These are phyloP conservation scores for Saccharomycopsis javanensis DNA, from an alignment of 805 yeast genomes.

Conservation along the genomic window DNA sequence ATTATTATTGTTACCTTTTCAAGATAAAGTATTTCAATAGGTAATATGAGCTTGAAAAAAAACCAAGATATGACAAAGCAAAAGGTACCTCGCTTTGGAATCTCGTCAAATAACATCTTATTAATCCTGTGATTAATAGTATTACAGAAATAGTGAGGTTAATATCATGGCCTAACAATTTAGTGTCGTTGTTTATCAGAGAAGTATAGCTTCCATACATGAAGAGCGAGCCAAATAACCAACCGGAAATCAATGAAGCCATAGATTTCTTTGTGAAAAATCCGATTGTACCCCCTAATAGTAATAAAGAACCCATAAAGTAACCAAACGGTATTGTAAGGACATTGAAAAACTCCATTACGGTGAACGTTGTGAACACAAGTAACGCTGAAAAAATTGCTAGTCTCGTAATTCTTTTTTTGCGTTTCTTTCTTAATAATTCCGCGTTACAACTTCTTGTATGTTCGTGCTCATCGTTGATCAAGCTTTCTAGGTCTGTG, in stretches of 20 bases:
- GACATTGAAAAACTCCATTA: constrained; percentile 7
- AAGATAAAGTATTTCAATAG: neutral
- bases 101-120: constrained; percentile 7
- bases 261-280: constrained; percentile 3
- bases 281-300: constrained; percentile 9
- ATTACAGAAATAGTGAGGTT: constrained; percentile 5
- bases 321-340: constrained; percentile 10
- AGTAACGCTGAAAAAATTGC: neutral
- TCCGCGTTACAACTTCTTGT: constrained; percentile 6
- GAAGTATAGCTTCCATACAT: neutral
- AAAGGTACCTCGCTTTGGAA: constrained; percentile 10
- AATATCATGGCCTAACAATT: constrained; percentile 6
- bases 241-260: constrained; percentile 8
- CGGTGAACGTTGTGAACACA: neutral
- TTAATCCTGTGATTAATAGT: constrained; percentile 6
- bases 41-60: constrained; percentile 7
- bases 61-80: constrained; percentile 6
- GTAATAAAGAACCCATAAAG: constrained; percentile 8
- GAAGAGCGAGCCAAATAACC: constrained; percentile 1
- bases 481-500: constrained; percentile 7
- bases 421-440: constrained; percentile 1
- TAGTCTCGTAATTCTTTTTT: neutral
- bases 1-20: too few relatives aligned
- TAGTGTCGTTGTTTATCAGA: neutral
- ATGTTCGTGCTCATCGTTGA: constrained; percentile 11